These are phyloP conservation scores for Allium cepa DNA, from an alignment of 106 monocot genomes.

Conservation along the genomic window DNA sequence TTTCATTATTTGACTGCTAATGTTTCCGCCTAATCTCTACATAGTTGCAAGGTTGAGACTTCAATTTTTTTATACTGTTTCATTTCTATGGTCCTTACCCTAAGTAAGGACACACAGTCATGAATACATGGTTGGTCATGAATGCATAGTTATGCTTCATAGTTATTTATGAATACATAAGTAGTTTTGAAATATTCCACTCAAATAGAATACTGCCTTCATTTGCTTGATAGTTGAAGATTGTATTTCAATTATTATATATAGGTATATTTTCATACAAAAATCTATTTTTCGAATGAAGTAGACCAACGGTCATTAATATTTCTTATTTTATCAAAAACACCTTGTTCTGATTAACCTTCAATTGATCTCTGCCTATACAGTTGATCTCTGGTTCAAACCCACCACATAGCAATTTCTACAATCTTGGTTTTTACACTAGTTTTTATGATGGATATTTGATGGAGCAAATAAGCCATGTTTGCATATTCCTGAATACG, in stretches of 20 bases:
- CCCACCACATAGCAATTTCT: not conserved
- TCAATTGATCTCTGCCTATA: too few relatives aligned
- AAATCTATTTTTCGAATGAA: not conserved
- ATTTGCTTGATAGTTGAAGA: too few relatives aligned
- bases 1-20: too few relatives aligned
- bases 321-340: not conserved
- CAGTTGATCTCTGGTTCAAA: not conserved
- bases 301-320: not conserved
- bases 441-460: too few relatives aligned
- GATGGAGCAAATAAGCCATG: not conserved
- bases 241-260: too few relatives aligned
- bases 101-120: not conserved
- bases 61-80: not conserved
- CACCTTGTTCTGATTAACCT: too few relatives aligned
- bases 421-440: too few relatives aligned
- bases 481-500: constrained; percentile 2
- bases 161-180: too few relatives aligned
- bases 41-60: not conserved
- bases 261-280: not conserved
- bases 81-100: not conserved
- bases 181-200: too few relatives aligned
- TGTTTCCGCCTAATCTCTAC: too few relatives aligned
- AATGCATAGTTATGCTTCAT: too few relatives aligned
- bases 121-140: not conserved
- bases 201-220: too few relatives aligned